Evolutionary conservation across 129 eudicot species (phyloP), one percentile per base, ranked within the genome.

Genomic region (Helichrysum umbraculigerum): DNA sequence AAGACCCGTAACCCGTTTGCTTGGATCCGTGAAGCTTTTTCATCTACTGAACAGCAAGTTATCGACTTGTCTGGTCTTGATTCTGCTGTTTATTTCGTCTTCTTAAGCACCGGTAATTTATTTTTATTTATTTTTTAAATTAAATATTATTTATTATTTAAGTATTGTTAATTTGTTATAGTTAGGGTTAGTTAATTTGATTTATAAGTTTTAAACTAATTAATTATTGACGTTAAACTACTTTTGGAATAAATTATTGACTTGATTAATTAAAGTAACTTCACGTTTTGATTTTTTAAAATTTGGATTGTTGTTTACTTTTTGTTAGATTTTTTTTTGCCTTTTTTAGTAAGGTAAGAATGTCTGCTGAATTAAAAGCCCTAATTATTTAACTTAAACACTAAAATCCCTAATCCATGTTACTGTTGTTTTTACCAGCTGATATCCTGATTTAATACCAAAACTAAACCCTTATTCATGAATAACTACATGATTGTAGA

Each of bases 81-180:
- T 84, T 68, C 99, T 56, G 99, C 99, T 77, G 99, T 91, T 62
- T 89, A 91, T 81, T 91, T 94, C 20, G 92, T 94, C 71, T 94
- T 91, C 84, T 80, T 94, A 70, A 68, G 83, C 71, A 92, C 98
- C 54, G 96, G 98, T 92, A 66, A 14, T 3, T 44, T 35, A 7
- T 2, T 61, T 65, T 72, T 25, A 25, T 1, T 72, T 47, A 15
- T 30, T 10, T 17, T 32, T 73, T 7, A 11, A 1, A 34, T 3
- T 19, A 19, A 8, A 16, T 7, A 7, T 21, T 9, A 3, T 19
- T 3, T 29, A 33, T 16, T n/a, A 7, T 20, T 20, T 64, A 28
- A 29, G 35, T 63, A 3, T 1, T 54, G 61, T 5, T 19, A 17
- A n/a, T 7, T 20, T 20, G 64, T 9, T 59, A 28, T 19, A 16